Conservation (phyloP, 345 rosid genomes). For the Brassica nigra region DNA sequence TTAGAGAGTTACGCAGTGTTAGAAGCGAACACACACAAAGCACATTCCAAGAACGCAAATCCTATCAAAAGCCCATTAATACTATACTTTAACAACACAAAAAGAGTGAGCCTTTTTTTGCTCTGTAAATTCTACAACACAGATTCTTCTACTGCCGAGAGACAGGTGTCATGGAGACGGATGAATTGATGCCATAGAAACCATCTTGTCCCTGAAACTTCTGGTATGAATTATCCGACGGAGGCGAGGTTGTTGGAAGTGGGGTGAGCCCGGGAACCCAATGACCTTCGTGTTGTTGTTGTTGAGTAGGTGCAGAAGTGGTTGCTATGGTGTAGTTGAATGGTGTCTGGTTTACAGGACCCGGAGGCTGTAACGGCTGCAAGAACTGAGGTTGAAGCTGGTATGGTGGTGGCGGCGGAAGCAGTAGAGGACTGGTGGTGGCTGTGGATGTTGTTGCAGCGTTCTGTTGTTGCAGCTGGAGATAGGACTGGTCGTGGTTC, state of each 20-base stretch:
- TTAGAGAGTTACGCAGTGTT: slow-evolving; percentile 10
- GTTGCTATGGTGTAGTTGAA: slow-evolving; percentile 54
- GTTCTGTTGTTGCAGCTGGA: slow-evolving; percentile 48
- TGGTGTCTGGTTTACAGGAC: slow-evolving; percentile 51
- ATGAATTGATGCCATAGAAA: slow-evolving; percentile 60
- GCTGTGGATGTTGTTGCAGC: slow-evolving; percentile 63
- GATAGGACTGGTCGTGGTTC: slow-evolving; percentile 53
- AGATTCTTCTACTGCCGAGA: slow-evolving; percentile 58
- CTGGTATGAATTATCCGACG: slow-evolving; percentile 58
- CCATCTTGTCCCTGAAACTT: slow-evolving; percentile 72
- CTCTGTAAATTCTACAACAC: slow-evolving; percentile 9
- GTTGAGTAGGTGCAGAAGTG: slow-evolving; percentile 25
- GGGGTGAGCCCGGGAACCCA: slow-evolving; percentile 46
- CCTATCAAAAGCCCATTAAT: slow-evolving; percentile 25
- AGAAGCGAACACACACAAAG: slow-evolving; percentile 19
- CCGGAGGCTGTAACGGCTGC: slow-evolving; percentile 58
- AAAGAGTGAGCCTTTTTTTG: background rate
- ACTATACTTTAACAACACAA: slow-evolving; percentile 16
- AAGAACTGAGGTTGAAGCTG: slow-evolving; percentile 49
- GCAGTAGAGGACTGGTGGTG: slow-evolving; percentile 50
- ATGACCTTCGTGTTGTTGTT: slow-evolving; percentile 51
- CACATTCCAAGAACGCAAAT: slow-evolving; percentile 13
- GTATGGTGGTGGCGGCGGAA: slow-evolving; percentile 57
- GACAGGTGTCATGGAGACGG: slow-evolving; percentile 63
- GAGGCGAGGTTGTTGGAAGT: slow-evolving; percentile 51